Base-by-base conservation (phyloP, 164 flowering plant genomes). In the Amborella trichopoda region DNA sequence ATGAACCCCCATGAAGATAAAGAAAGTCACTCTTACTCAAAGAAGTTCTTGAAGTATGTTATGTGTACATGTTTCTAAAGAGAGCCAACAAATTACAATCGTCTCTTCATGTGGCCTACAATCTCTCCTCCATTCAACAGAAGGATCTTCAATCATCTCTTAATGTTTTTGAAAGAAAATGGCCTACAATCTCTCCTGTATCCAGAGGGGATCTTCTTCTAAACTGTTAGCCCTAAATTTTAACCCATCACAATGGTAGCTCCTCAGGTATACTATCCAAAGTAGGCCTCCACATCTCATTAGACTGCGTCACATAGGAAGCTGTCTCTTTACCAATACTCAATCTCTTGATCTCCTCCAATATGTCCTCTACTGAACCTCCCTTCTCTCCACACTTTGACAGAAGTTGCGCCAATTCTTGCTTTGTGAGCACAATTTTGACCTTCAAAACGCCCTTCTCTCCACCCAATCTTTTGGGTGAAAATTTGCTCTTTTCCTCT, bases 361-460 rank as follows among this genome's bases (percentile, higher is more conserved):
- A 13, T 12, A 41, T 18, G 12, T 26, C 48, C 20, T 37, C 45
- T 8, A 54, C 8, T 3, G 26, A 8, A 18, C 46, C 40, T 40
- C n/a, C 37, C 13, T 48, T 32, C 6, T 30, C 52, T 27, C 39
- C 37, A 19, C 27, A 17, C 39, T 47, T 47, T 0, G 59, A 47
- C 37, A 40, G 18, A 28, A 55, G 24, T 23, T 11, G 39, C 8
- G 34, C 47, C 3, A 40, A 34, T 19, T 55, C 52, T 40, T 47
- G 23, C 52, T 55, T 55, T 9, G 59, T 46, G 3, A 55, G 44
- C 38, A 40, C 28, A n/a, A 55, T 40, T 47, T 48, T 55, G 12
- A 55, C 52, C 17, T 47, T 55, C 38, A 55, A 13, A 26, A 26
- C 47, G 6, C 46, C 59, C 13, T 28, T 47, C 52, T 55, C 47